Evolutionary conservation across 306 rosid species (phyloP).

Genomic region (Neltuma alba): DNA sequence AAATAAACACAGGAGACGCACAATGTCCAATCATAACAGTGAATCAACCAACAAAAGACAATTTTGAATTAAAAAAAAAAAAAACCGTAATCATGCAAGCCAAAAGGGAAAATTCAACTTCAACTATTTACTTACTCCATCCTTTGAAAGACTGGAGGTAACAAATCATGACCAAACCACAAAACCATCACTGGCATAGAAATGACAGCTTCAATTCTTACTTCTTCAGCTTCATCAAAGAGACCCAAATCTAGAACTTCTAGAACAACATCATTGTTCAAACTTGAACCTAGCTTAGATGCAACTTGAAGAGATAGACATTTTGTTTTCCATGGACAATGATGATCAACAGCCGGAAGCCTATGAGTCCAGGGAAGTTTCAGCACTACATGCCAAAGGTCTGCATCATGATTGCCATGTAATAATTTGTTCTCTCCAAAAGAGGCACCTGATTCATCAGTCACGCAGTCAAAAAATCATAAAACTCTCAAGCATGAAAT

Average conservation of each 20-base stretch:
- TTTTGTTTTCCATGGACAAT: slow-evolving; percentile 58
- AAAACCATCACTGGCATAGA: slow-evolving; percentile 76
- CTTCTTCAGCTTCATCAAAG: slow-evolving; percentile 77
- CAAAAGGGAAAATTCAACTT: slow-evolving; percentile 2
- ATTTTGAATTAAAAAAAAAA: slow-evolving; percentile 1
- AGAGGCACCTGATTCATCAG: slow-evolving; percentile 54
- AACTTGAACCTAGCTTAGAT: slow-evolving; percentile 63
- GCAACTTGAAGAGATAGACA: slow-evolving; percentile 76
- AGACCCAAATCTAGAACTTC: slow-evolving; percentile 86
- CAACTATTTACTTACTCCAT: slow-evolving; percentile 64
- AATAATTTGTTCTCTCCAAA: slow-evolving; percentile 45
- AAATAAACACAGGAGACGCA: slow-evolving; percentile 26
- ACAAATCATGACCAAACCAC: slow-evolving; percentile 69
- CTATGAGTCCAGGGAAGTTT: slow-evolving; percentile 93
- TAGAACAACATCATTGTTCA: slow-evolving; percentile 51
- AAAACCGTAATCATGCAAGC: slow-evolving; percentile 26
- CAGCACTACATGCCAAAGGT: slow-evolving; percentile 54
- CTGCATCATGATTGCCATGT: slow-evolving; percentile 39
- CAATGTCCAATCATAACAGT: slow-evolving; percentile 16
- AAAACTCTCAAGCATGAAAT: slow-evolving; percentile 32
- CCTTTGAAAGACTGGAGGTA: slow-evolving; percentile 61
- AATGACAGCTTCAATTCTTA: slow-evolving; percentile 73
- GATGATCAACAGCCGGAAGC: slow-evolving; percentile 44
- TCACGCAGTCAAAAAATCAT: slow-evolving; percentile 25
- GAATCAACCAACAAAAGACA: slow-evolving; percentile 33